Evolutionary conservation across 352 stramenopile species (phyloP), one percentile per base, ranked within the genome.

Genomic region (Phytophthora cajani): DNA sequence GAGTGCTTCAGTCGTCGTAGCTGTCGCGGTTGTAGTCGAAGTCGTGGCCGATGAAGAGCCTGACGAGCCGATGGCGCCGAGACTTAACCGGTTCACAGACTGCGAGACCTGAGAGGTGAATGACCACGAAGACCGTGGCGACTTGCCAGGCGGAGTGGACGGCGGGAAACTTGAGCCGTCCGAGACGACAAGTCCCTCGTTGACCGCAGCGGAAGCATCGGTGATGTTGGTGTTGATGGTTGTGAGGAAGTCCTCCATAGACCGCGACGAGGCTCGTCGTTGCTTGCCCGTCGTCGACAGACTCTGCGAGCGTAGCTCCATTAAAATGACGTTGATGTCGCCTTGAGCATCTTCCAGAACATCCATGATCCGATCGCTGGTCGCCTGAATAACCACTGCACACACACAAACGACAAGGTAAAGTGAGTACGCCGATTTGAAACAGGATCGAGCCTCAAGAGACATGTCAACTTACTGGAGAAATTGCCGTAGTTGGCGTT

Each of bases 401-500:
- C 42, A 50, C n/a, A 50, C 42, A 79, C 42, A 25, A 50, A 50
- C 42, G 42, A 71, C 7, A 71, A 12, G 32, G 32, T 67, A 71
- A 12, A 9, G 32, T 67, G 30, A 69, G 30, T 58, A 33, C 11
- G 9, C 21, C 32, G 6, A 19, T 19, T 33, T 46, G 4, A 55
- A 50, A 51, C 8, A 27, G n/a, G n/a, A 46, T 17, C 40, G 6
- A 32, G 38, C 32, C 14, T 50, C 33, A 55, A 14, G n/a, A 21
- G 25, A 8, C 12, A 49, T 4, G 19, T 19, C 40, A 5, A 78
- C 77, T 60, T 80, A 87, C 79, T 78, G 16, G 88, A 93, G 59
- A 95, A 95, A n/a, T 84, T 84, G 58, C 88, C 85, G 61, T 96
- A 96, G 53, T 94, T 88, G 1, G 88, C 88, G 49, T 94, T 91